These are phyloP conservation scores for Starmerella ratchasimensis DNA, from an alignment of 805 yeast species.

Conservation along the genomic window DNA sequence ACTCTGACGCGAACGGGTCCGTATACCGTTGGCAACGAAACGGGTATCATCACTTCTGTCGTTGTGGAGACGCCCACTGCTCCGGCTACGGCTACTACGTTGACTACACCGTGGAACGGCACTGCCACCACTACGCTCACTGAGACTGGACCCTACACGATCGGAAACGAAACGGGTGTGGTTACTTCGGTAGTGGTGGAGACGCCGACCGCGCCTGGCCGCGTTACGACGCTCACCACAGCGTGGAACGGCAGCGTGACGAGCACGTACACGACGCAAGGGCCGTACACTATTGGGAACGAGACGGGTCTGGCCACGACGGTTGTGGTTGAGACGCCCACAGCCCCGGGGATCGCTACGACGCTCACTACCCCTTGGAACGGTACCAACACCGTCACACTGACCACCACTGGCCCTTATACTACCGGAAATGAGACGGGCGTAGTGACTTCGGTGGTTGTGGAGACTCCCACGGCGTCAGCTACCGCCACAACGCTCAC, in stretches of 20 bases:
- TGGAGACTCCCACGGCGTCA: not conserved
- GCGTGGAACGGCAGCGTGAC: conserved; percentile 1
- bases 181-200: not conserved
- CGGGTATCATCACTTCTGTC: no score
- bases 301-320: not conserved
- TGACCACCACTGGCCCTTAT: conserved; percentile 1
- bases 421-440: not conserved
- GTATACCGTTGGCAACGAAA: no score
- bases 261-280: conserved; percentile 1
- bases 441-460: not conserved
- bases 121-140: not conserved
- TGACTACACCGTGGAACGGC: not conserved
- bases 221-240: not conserved
- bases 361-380: not conserved
- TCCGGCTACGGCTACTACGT: not conserved
- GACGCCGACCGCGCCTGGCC: not conserved
- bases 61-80: conserved; percentile 1
- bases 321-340: conserved; percentile 1
- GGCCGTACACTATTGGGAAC: not conserved
- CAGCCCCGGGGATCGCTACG: not conserved
- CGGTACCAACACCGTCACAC: not conserved
- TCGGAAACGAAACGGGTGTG: no score
- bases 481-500: not conserved
- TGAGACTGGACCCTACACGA: not conserved
- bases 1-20: no score